Base-by-base conservation (phyloP, 805 yeast species). In the Kodamaea kaohsiungensis region DNA sequence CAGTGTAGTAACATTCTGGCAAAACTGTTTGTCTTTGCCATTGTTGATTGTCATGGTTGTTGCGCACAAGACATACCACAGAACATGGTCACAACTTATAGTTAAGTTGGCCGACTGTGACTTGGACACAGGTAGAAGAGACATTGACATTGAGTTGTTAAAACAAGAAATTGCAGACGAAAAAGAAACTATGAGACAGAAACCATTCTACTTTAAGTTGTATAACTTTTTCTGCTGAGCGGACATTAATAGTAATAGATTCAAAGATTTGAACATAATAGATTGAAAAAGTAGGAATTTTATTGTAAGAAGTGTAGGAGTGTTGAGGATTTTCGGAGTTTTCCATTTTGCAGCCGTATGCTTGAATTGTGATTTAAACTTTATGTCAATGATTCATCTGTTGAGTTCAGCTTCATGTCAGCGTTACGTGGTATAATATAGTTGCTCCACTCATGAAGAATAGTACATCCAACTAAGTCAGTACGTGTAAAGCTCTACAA, bases 1-100 rank as follows among this genome's bases (percentile, higher is more conserved):
- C 15, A 60, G 52, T 54, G 78, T 73, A 9, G 62, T 60, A 33
- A 66, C 65, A 4, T 83, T 83, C 68, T 81, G 84, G 73, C 73
- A 82, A 62, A 68, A 77, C 54, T 83, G 84, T 68, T 65, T 82
- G 56, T 64, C 68, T 12, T 61, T 66, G 60, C 69, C 69, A n/a
- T 57, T 66, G 37, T 73, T 80, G 68, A 55, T 83, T 37, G 60
- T 75, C 1, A 70, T 82, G 53, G 79, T 76, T 67, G 46, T 75
- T 33, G 69, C 68, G 15, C 81, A 80, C 68, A 80, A 77, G 60
- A 66, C 72, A 48, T 59, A 57, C 51, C 55, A 53, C 63, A 61
- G 64, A 56, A 59, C 68, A 27, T 72, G 71, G 77, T 55, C 33
- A 27, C 51, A 51, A 48, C 57, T 68, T 30, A 66, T 63, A 63